These are phyloP conservation scores for Aureobasidium uvarum DNA, from an alignment of 2,329 filamentous ascomycete species.

Conservation along the genomic window DNA sequence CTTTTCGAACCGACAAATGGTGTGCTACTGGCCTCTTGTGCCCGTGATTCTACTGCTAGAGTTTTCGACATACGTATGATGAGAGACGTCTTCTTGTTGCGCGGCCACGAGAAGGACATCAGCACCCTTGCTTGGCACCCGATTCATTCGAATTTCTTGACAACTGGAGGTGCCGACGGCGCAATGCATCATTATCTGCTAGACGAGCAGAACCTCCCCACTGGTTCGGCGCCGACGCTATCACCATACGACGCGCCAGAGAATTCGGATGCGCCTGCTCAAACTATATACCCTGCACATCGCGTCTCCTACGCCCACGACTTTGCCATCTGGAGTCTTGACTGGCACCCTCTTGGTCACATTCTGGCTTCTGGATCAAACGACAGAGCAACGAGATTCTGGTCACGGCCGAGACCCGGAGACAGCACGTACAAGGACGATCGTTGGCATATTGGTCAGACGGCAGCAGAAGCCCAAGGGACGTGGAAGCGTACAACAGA, in stretches of 20 bases:
- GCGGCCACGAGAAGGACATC: conserved; percentile 95
- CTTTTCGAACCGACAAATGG: conserved; percentile 84
- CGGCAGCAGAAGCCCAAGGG: conserved; percentile 89
- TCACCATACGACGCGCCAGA: conserved; percentile 85
- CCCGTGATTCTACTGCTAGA: conserved; percentile 86
- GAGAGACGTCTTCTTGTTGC: conserved; percentile 90
- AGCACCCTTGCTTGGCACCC: conserved; percentile 93
- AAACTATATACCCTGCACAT: conserved; percentile 91
- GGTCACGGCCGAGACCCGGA: conserved; percentile 86
- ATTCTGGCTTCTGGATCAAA: conserved; percentile 95
- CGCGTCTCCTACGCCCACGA: conserved; percentile 84
- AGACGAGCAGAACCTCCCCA: conserved; percentile 85
- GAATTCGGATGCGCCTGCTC: conserved; percentile 73
- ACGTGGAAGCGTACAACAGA: conserved; percentile 93
- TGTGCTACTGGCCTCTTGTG: conserved; percentile 83
- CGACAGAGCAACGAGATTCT: conserved; percentile 94
- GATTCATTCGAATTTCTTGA: conserved; percentile 82
- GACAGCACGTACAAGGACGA: conserved; percentile 84
- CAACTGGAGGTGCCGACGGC: conserved; percentile 86
- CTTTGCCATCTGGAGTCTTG: conserved; percentile 94
- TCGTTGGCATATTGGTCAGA: conserved; percentile 91
- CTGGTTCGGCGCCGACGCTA: conserved; percentile 66
- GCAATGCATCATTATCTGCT: conserved; percentile 92
- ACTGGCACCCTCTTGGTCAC: conserved; percentile 96
- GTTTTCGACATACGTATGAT: conserved; percentile 97